Conservation (phyloP, 179 eudicot species). For the Beta macrorhiza region DNA sequence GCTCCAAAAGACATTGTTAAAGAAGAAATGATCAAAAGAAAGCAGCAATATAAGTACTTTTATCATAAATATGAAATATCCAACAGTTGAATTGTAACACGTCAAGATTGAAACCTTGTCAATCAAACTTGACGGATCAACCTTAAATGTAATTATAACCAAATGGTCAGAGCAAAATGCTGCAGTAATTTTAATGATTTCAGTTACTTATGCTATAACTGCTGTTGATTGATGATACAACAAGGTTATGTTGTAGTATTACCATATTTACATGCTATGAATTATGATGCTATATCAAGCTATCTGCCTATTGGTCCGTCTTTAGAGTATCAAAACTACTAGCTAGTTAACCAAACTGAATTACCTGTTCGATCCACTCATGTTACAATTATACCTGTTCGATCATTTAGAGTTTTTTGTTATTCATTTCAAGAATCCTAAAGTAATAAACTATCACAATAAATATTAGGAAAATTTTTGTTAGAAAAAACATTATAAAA, state of each 20-base stretch:
- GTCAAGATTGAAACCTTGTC: conserved; percentile 20
- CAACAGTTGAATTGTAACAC: conserved; percentile 1
- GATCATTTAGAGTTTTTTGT: too few species aligned
- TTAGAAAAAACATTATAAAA: too few species aligned
- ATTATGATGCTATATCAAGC: neutral
- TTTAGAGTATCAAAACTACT: too few species aligned
- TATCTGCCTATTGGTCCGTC: too few species aligned
- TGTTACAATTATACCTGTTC: neutral
- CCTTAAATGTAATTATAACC: conserved; percentile 34
- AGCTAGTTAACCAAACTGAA: too few species aligned
- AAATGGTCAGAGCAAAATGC: conserved; percentile 25
- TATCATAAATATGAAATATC: neutral
- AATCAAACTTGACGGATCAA: conserved; percentile 38
- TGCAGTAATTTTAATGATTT: conserved; percentile 16
- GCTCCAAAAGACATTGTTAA: neutral
- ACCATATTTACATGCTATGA: neutral
- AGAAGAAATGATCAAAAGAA: neutral
- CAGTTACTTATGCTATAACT: conserved; percentile 7
- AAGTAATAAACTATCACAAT: too few species aligned
- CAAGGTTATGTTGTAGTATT: neutral
- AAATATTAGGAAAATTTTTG: too few species aligned
- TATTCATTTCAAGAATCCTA: too few species aligned
- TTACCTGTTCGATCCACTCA: neutral
- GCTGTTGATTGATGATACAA: conserved; percentile 20
- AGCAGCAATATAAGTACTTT: neutral